Base-by-base conservation (phyloP, 495 filamentous ascomycete genomes). In the Penicillium chermesinum region DNA sequence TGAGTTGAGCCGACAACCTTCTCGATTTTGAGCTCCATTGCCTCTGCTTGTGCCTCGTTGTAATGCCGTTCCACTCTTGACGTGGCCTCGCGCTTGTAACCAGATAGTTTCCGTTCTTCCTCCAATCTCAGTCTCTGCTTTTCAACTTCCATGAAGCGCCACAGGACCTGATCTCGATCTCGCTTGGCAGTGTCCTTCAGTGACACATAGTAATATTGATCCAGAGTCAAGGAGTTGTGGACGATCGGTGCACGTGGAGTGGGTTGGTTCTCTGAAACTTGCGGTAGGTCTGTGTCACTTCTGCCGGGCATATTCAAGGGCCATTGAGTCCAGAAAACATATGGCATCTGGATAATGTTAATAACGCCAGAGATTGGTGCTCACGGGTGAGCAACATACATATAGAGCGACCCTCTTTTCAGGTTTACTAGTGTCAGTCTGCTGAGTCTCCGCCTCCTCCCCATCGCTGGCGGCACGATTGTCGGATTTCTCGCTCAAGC, bases 201-300 rank as follows among this genome's bases (percentile, higher is more conserved):
- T 9, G 53, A 55, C 14, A 48, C 46, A 34, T 66, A 66, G 34
- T 66, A 66, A 21, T 56, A 66, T 39, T 64, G 63, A 38, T 66
- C 58, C 35, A 66, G 55, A 8, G 63, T 66, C 43, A 66, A 49
- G 4, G 49, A 46, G 6, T 48, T 25, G 52, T 48, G 44, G 18
- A 40, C 27, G 1, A 27, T 13, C 9, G 10, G 13, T 1, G 6
- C 20, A 10, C 25, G 8, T 7, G 4, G 20, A 30, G 10, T 19
- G 7, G 10, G 15, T 20, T 19, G 14, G 3, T 17, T 7, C 13
- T 19, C 20, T 4, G 38, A 19, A n/a, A n/a, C n/a, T 17, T 20
- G 38, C 2, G 17, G 20, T 19, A 3, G 2, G 3, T 18, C 4
- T 1, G 7, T 10, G 5, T 20, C 2, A 17, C 3, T 19, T 13